phyloP scores from a whole-genome alignment of 768 basidiomycete genomes.

The Suillus sp. region DNA sequence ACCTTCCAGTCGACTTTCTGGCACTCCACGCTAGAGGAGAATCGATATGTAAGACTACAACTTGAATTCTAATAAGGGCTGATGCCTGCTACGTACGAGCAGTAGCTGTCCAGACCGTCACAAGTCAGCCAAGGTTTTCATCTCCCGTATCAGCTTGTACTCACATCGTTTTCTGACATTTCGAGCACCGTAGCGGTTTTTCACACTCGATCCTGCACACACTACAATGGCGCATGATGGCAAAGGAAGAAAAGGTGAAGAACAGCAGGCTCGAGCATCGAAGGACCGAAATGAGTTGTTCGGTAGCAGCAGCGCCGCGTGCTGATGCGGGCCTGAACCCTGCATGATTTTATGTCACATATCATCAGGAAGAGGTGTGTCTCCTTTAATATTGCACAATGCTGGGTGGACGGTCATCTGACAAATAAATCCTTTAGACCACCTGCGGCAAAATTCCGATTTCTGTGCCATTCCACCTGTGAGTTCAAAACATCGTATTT shows the following conservation, averaged over 20 bases:
- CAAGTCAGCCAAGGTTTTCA: not conserved
- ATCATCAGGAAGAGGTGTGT: not conserved
- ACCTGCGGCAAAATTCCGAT: too few species aligned
- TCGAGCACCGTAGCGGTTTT: constrained; percentile 21
- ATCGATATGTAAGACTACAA: not conserved
- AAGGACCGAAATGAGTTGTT: not conserved
- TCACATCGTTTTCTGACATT: constrained; percentile 24
- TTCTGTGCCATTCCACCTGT: not conserved
- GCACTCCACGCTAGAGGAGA: constrained; percentile 15
- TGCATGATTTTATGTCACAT: not conserved
- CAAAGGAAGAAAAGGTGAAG: not conserved
- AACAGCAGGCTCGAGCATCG: not conserved
- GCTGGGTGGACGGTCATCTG: too few species aligned
- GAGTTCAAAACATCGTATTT: not conserved
- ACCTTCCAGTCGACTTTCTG: constrained; percentile 25
- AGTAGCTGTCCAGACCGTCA: not conserved
- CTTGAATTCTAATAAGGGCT: not conserved
- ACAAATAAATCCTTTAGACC: not conserved
- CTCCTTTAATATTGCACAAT: not conserved
- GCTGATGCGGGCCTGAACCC: not conserved
- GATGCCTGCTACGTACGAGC: constrained; percentile 1
- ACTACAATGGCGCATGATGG: not conserved
- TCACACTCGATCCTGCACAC: constrained; percentile 23
- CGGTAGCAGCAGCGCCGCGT: not conserved
- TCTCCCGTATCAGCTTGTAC: not conserved